These are phyloP conservation scores for Ustilago cynodontis DNA, from an alignment of 1,284 basidiomycete genomes.

Conservation along the genomic window DNA sequence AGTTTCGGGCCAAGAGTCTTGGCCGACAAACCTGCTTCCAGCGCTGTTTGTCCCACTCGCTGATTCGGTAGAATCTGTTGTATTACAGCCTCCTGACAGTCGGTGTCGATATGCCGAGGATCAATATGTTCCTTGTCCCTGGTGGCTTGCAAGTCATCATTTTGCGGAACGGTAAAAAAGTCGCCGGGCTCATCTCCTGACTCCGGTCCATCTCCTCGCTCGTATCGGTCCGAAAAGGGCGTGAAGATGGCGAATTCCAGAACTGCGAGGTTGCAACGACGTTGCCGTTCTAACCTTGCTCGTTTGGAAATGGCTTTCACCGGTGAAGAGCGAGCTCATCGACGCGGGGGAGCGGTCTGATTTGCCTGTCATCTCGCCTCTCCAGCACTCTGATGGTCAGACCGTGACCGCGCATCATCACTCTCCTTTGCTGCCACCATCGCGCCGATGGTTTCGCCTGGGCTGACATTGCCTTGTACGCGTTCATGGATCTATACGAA, in stretches of 20 bases:
- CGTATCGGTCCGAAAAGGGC: neutral
- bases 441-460: neutral
- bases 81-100: neutral
- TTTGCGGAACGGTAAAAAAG: slow-evolving; percentile 2
- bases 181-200: neutral
- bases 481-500: neutral
- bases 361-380: neutral
- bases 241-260: neutral
- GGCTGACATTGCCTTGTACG: neutral
- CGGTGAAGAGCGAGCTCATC: neutral
- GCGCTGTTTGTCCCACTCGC: neutral
- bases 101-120: neutral
- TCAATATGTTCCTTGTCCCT: neutral
- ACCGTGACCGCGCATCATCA: neutral
- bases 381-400: neutral
- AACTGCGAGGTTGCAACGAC: neutral
- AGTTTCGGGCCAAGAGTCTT: slow-evolving; percentile 9
- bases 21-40: neutral
- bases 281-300: neutral
- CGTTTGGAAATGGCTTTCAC: neutral
- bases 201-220: neutral
- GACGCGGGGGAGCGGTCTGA: neutral
- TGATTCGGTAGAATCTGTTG: neutral
- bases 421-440: neutral
- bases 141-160: neutral